A percentile compares a stretch with the other conserved stretches of the same genome.
phyloP scores from a whole-genome alignment of 495 filamentous ascomycete species.

The Podospora conica region DNA sequence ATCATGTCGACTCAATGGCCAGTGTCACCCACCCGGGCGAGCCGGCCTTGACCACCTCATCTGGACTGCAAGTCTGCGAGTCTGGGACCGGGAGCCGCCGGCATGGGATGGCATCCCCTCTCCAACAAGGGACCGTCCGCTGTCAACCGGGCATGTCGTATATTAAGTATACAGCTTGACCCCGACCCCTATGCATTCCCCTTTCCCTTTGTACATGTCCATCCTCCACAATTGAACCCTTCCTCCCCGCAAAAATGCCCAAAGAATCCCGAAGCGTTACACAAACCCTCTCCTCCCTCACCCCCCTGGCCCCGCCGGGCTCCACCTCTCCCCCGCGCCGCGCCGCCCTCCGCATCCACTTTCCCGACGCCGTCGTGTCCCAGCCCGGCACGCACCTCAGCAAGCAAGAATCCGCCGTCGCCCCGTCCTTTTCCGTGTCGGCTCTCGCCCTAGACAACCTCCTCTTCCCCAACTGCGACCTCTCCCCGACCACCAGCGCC shows the following conservation, averaged over 20 bases:
- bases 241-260: conserved; percentile 13
- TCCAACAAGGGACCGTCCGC: not conserved
- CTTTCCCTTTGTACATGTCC: not conserved
- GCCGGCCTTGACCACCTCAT: too few species aligned
- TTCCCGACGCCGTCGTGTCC: conserved; percentile 18
- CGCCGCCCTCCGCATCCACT: conserved; percentile 24
- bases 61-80: too few species aligned
- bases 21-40: not conserved
- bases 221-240: not conserved
- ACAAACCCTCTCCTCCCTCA: conserved; percentile 15
- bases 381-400: conserved; percentile 15
- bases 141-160: not conserved
- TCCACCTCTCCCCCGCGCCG: not conserved
- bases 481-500: conserved; percentile 14
- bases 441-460: conserved; percentile 18
- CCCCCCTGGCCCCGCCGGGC: not conserved
- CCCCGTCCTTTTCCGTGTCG: conserved; percentile 22
- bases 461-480: conserved; percentile 20
- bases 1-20: not conserved
- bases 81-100: not conserved
- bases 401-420: conserved; percentile 6
- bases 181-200: not conserved
- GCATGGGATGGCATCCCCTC: not conserved
- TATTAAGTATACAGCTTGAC: too few species aligned
- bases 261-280: conserved; percentile 16